These are phyloP conservation scores for Leishmania arabica DNA, from an alignment of 208 protist genomes.

Conservation along the genomic window DNA sequence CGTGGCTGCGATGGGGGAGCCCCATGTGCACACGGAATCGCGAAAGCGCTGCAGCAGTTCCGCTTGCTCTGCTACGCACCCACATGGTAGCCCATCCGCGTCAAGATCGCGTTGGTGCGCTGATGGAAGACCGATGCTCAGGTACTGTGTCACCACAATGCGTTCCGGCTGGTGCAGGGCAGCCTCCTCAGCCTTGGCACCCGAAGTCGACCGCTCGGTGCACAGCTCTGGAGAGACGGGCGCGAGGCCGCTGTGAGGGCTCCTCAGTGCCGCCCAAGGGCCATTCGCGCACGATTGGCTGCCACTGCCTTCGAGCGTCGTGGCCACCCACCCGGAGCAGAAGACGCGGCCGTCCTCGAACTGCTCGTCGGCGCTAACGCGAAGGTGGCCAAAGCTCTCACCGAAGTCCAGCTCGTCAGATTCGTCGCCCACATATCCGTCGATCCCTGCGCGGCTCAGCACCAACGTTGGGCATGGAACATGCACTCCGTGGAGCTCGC, in stretches of 20 bases:
- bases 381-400: neutral
- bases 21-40: slow-evolving; percentile 19
- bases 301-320: neutral
- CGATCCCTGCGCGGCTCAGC: slow-evolving; percentile 16
- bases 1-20: neutral
- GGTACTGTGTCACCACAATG: slow-evolving; percentile 27
- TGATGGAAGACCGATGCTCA: neutral
- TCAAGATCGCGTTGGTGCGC: neutral
- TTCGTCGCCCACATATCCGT: neutral
- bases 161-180: neutral
- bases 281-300: neutral
- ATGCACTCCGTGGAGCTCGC: neutral
- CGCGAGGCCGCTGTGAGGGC: neutral
- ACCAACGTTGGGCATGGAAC: slow-evolving; percentile 9
- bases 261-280: neutral
- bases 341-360: slow-evolving; percentile 13
- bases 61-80: slow-evolving; percentile 8
- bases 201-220: neutral
- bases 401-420: neutral
- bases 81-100: neutral
- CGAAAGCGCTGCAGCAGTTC: slow-evolving; percentile 21
- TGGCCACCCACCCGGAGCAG: slow-evolving; percentile 32
- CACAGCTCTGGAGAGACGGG: neutral
- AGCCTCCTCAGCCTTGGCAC: neutral
- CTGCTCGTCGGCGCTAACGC: neutral